Evolutionary conservation across 2,329 filamentous ascomycete genomes (phyloP).

Genomic region (Penicillium sp.): DNA sequence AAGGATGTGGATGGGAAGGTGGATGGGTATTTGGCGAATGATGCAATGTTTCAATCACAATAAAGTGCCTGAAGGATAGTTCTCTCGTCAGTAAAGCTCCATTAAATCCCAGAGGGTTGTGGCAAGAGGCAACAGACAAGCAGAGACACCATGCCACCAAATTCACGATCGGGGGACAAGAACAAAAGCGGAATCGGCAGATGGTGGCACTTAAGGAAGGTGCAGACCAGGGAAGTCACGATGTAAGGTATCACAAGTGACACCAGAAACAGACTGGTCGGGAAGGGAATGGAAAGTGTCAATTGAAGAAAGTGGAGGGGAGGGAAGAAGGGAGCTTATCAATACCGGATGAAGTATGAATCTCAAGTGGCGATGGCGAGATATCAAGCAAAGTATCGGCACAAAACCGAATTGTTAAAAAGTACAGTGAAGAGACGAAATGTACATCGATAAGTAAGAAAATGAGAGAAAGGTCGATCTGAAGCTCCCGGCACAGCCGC

Average conservation of each 20-base stretch:
- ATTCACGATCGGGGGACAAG: slow-evolving; percentile 12
- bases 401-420: background rate
- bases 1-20: slow-evolving; percentile 10
- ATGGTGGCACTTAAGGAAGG: slow-evolving; percentile 11
- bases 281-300: slow-evolving; percentile 13
- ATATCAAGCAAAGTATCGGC: background rate
- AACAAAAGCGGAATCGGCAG: background rate
- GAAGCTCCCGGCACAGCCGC: slow-evolving; percentile 7
- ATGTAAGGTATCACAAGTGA: slow-evolving; percentile 25
- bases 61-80: slow-evolving; percentile 5
- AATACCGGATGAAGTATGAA: slow-evolving; percentile 7
- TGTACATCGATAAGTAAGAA: slow-evolving; percentile 5
- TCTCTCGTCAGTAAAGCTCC: background rate
- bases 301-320: background rate
- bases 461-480: background rate
- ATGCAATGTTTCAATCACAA: slow-evolving; percentile 11
- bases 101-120: slow-evolving; percentile 10
- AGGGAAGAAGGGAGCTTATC: slow-evolving; percentile 1
- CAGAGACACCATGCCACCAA: slow-evolving; percentile 6
- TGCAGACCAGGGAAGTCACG: slow-evolving; percentile 10
- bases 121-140: slow-evolving; percentile 16
- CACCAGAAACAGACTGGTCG: slow-evolving; percentile 15
- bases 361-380: slow-evolving; percentile 2
- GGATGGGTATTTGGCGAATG: background rate
- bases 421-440: slow-evolving; percentile 4